Percentiles rank a stretch among this genome's conserved stretches.
These are phyloP conservation scores for Linnemannia hyalina DNA, from an alignment of 192 early-diverging fungal genomes.

Conservation along the genomic window DNA sequence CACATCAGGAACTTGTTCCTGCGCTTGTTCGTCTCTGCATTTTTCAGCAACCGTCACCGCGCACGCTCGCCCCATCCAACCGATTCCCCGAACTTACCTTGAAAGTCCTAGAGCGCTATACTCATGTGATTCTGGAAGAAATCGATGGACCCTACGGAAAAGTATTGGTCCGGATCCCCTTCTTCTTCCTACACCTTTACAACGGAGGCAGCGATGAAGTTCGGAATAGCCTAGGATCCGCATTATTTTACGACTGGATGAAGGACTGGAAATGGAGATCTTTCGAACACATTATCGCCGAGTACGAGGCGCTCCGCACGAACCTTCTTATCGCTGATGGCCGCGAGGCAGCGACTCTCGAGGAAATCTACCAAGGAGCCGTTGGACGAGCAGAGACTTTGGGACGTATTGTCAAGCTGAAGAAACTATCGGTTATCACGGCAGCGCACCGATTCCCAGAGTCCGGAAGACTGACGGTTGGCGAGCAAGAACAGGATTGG, in stretches of 20 bases:
- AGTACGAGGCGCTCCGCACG: conserved; percentile 22
- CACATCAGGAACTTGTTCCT: conserved; percentile 2
- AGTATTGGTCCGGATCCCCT: neutral
- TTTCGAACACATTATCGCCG: conserved; percentile 9
- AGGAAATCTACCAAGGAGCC: conserved; percentile 24
- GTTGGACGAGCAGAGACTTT: conserved; percentile 26
- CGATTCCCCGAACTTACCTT: conserved; percentile 12
- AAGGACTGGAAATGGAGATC: conserved; percentile 12
- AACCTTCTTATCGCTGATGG: conserved; percentile 24
- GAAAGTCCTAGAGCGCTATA: conserved; percentile 14
- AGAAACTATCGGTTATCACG: conserved; percentile 9
- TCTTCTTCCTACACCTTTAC: conserved; percentile 21
- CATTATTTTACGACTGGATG: conserved; percentile 15
- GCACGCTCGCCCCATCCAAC: conserved; percentile 4
- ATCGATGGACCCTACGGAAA: neutral
- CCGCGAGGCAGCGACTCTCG: conserved; percentile 14
- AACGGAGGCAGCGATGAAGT: conserved; percentile 1
- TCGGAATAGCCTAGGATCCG: conserved; percentile 5
- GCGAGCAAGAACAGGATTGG: conserved; percentile 7
- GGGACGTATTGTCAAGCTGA: conserved; percentile 28
- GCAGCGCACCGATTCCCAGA: conserved; percentile 19
- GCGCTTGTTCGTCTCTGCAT: conserved; percentile 8
- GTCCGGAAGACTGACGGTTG: conserved; percentile 15
- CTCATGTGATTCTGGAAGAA: conserved; percentile 21
- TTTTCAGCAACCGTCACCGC: neutral